Evolutionary conservation across 495 filamentous ascomycete species (phyloP), one percentile per base, ranked within the genome.

Genomic region (Extremus antarcticus): DNA sequence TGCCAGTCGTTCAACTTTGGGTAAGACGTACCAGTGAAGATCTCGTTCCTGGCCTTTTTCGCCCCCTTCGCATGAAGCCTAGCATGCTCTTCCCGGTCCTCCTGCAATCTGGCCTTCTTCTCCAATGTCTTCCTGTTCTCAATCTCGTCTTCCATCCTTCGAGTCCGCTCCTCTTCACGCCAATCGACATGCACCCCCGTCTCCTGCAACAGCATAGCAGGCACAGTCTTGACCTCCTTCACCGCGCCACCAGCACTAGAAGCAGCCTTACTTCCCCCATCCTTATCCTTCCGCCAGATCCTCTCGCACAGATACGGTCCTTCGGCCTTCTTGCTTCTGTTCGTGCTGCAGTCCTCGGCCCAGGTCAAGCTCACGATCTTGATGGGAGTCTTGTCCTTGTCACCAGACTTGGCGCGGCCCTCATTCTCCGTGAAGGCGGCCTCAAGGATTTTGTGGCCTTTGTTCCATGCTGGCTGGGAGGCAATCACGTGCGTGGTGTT

Each of bases 291-390:
- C 24, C 47, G 60, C 59, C 38, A 22, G 24, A 35, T 57, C 43
- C 67, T 65, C 19, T 65, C 69, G 58, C 72, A 67, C 1, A 76
- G 66, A 60, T 82, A 87, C 0, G 64, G 56, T 1, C 41, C 55
- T 55, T 77, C 80, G 0, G 64, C 61, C 58, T 66, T 68, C 0
- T 70, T 72, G 0, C 54, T 66, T 15, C 40, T 47, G 0, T 59
- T 55, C 19, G 70, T 57, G 0, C 83, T 57, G 0, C 70, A 74
- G 19, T 84, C 79, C 55, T 78, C 74, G 1, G 86, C 65, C 82
- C 82, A 87, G 61, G 85, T 81, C 24, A 71, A 78, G 9, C 68
- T 70, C 16, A 87, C 79, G 24, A 86, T 79, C 3, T 73, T 70
- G 54, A 80, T 62, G 2, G 65, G 66, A 8, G 57, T 60, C 7